Evolutionary conservation across 1,284 basidiomycete genomes (phyloP).

Genomic region (Trametes pubescens): DNA sequence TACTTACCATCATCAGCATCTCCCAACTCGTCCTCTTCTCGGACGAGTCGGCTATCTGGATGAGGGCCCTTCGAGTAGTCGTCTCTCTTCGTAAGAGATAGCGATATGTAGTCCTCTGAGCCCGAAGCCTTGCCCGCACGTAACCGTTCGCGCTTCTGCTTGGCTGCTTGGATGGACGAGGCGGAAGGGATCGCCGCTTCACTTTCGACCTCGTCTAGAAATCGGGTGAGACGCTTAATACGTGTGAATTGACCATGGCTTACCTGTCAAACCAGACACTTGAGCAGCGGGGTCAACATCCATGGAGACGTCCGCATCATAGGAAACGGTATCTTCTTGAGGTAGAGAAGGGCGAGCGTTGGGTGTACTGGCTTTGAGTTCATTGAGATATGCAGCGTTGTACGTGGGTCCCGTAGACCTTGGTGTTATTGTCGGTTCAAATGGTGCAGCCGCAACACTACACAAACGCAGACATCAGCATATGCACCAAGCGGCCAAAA

Average conservation of each 20-base stretch:
- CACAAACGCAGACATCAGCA: slow-evolving; percentile 24
- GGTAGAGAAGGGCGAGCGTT: slow-evolving; percentile 57
- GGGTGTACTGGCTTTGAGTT: slow-evolving; percentile 86
- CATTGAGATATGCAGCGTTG: slow-evolving; percentile 78
- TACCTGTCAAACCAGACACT: slow-evolving; percentile 41
- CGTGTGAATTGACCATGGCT: background rate
- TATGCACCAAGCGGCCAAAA: background rate
- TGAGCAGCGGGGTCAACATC: slow-evolving; percentile 50
- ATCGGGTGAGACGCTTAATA: background rate
- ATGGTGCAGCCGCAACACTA: slow-evolving; percentile 49
- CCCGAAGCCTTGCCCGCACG: slow-evolving; percentile 50
- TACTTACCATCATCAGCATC: slow-evolving; percentile 91
- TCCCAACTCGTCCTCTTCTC: slow-evolving; percentile 91
- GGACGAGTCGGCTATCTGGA: slow-evolving; percentile 85
- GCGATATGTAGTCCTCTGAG: slow-evolving; percentile 84
- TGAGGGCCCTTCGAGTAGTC: slow-evolving; percentile 78
- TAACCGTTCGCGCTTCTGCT: slow-evolving; percentile 77
- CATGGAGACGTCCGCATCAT: slow-evolving; percentile 64
- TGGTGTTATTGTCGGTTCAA: slow-evolving; percentile 58
- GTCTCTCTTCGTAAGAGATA: slow-evolving; percentile 68
- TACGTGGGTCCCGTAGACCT: slow-evolving; percentile 67
- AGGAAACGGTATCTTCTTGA: slow-evolving; percentile 38
- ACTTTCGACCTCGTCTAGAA: slow-evolving; percentile 32
- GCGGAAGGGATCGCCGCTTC: slow-evolving; percentile 75
- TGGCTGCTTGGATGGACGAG: slow-evolving; percentile 80